phyloP scores from a whole-genome alignment of 1,284 basidiomycete species.

The Athelia sp. region DNA sequence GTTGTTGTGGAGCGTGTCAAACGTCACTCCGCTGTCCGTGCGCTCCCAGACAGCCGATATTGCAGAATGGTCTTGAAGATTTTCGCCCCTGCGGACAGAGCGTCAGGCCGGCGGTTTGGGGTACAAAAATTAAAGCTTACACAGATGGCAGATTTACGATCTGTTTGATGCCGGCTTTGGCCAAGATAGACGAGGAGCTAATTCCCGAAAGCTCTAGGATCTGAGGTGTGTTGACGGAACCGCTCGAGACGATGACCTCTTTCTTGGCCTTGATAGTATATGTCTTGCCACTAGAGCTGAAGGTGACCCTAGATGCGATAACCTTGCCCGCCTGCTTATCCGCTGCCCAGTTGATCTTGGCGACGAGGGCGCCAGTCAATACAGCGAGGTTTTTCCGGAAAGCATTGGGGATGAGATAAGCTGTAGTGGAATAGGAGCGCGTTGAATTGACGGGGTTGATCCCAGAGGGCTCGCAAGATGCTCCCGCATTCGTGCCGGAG shows the following conservation, averaged over 20 bases:
- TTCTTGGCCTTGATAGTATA: background rate
- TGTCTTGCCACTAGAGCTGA: background rate
- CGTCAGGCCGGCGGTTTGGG: no score
- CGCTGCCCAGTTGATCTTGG: background rate
- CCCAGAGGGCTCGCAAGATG: no score
- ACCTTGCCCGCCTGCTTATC: background rate
- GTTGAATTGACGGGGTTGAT: no score
- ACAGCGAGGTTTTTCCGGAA: background rate
- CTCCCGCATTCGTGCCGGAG: no score
- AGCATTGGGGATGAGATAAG: background rate
- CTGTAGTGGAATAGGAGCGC: background rate
- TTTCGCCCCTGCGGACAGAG: background rate
- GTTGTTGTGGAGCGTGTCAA: background rate
- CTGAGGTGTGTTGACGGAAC: slow-evolving; percentile 34
- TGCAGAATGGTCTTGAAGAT: background rate
- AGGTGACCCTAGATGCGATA: background rate
- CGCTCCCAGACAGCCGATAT: background rate
- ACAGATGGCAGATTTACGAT: slow-evolving; percentile 32
- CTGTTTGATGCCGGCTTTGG: slow-evolving; percentile 26
- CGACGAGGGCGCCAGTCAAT: background rate
- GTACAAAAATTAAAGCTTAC: background rate
- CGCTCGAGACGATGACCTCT: background rate
- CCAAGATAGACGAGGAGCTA: slow-evolving; percentile 31
- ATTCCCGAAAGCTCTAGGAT: slow-evolving; percentile 43
- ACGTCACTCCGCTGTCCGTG: background rate